Conservation (phyloP, 345 rosid species). For the Aquilaria sinensis region DNA sequence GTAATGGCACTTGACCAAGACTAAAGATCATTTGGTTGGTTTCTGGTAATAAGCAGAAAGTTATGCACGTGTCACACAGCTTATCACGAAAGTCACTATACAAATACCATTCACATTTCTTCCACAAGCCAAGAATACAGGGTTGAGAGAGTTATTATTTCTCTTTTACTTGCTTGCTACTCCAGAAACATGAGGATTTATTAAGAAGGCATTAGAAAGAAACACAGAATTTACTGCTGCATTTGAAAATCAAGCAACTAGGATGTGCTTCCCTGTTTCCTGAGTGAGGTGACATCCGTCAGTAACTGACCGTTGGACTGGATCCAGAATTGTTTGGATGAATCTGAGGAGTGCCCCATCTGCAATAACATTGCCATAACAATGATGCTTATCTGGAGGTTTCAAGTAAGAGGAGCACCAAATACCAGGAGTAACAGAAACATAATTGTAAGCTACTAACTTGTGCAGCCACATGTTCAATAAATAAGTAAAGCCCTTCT, state of each 20-base stretch:
- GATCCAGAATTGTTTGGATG: conserved; percentile 52
- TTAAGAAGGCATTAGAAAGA: conserved; percentile 31
- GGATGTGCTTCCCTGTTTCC: conserved; percentile 50
- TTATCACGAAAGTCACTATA: background rate
- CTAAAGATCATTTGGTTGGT: background rate
- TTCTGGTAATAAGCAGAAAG: too few species aligned
- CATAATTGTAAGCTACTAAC: conserved; percentile 28
- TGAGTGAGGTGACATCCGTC: conserved; percentile 88
- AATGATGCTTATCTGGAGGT: background rate
- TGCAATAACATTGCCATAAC: conserved; percentile 15
- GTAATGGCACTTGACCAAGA: background rate
- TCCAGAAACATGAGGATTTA: conserved; percentile 67
- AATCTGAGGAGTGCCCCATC: conserved; percentile 68
- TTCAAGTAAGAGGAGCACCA: too few species aligned
- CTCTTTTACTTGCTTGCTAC: conserved; percentile 44
- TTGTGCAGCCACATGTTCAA: conserved; percentile 88
- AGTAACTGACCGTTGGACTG: conserved; percentile 56
- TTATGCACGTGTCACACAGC: background rate
- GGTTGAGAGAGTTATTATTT: too few species aligned
- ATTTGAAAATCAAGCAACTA: conserved; percentile 49
- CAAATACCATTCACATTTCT: too few species aligned
- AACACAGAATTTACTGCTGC: conserved; percentile 36
- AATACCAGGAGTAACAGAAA: background rate
- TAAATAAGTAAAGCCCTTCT: conserved; percentile 64
- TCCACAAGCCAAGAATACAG: too few species aligned